Evolutionary conservation across 768 basidiomycete genomes (phyloP).

Genomic region (Neoboletus magnificus): DNA sequence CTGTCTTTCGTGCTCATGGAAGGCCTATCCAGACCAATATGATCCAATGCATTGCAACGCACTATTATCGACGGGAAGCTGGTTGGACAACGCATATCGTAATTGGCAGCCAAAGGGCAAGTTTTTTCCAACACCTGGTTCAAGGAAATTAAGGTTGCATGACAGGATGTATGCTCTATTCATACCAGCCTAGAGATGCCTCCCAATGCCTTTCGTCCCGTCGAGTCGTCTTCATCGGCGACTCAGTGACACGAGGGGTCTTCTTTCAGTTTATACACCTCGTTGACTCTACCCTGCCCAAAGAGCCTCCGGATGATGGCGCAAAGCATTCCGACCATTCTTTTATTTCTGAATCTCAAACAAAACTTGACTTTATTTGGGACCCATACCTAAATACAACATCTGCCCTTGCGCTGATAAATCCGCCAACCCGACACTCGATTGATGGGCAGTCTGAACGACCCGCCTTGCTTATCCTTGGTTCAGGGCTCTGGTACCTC

Average conservation of each 20-base stretch:
- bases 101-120: constrained; percentile 88
- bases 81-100: constrained; percentile 62
- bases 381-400: constrained; percentile 85
- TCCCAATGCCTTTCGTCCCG: constrained; percentile 53
- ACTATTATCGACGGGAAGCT: constrained; percentile 67
- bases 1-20: constrained; percentile 3
- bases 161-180: constrained; percentile 76
- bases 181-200: constrained; percentile 55
- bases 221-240: constrained; percentile 75
- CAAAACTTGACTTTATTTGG: constrained; percentile 66
- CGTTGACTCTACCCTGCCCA: constrained; percentile 56
- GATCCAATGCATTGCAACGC: constrained; percentile 75
- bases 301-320: constrained; percentile 48
- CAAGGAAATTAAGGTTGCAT: constrained; percentile 7
- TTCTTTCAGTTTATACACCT: constrained; percentile 71
- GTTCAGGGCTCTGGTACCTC: constrained; percentile 88
- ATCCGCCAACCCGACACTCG: constrained; percentile 6
- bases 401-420: constrained; percentile 45
- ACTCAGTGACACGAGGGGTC: constrained; percentile 76
- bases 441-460: constrained; percentile 14
- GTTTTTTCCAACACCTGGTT: constrained; percentile 25
- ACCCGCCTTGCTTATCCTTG: constrained; percentile 74
- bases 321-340: constrained; percentile 68
- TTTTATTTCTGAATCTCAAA: constrained; percentile 44
- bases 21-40: constrained; percentile 48